A percentile compares a stretch with the other conserved stretches of the same genome.
Conservation (phyloP, 345 rosid genomes). For the Cardiospermum halicacabum region DNA sequence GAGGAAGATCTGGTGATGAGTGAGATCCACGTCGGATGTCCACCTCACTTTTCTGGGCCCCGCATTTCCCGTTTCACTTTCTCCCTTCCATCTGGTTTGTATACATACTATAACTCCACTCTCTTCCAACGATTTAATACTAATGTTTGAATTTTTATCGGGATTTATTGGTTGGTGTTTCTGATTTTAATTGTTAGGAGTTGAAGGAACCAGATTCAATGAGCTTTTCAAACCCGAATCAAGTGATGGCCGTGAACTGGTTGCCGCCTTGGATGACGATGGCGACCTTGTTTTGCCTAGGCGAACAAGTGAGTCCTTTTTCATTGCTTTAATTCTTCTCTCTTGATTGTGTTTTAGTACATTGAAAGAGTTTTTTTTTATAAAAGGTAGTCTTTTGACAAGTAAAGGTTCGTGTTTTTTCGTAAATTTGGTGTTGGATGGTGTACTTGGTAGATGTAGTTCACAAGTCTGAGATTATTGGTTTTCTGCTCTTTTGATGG, state of each 20-base stretch:
- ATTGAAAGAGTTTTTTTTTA: not conserved
- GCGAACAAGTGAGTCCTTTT: conserved; percentile 36
- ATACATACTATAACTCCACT: not conserved
- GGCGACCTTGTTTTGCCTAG: conserved; percentile 80
- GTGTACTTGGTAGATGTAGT: not conserved
- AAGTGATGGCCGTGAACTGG: conserved; percentile 12
- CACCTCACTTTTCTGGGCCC: conserved; percentile 48
- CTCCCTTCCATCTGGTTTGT: conserved; percentile 44
- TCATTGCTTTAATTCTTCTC: not conserved
- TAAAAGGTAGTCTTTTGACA: not conserved
- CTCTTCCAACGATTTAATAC: not conserved
- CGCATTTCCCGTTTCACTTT: conserved; percentile 61
- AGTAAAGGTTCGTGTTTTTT: too few species aligned
- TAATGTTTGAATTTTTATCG: not conserved
- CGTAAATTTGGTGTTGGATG: not conserved
- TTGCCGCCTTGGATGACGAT: conserved; percentile 57
- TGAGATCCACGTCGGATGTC: conserved; percentile 82
- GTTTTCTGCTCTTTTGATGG: not conserved
- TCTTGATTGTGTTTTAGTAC: not conserved
- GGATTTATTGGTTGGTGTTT: not conserved
- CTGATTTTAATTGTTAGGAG: conserved; percentile 18
- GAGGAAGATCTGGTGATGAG: conserved; percentile 65
- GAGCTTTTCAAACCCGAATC: conserved; percentile 27
- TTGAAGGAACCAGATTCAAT: conserved; percentile 27
- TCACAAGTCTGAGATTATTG: not conserved